Evolutionary conservation across 805 yeast species (phyloP).

Genomic region (Hanseniaspora singularis): DNA sequence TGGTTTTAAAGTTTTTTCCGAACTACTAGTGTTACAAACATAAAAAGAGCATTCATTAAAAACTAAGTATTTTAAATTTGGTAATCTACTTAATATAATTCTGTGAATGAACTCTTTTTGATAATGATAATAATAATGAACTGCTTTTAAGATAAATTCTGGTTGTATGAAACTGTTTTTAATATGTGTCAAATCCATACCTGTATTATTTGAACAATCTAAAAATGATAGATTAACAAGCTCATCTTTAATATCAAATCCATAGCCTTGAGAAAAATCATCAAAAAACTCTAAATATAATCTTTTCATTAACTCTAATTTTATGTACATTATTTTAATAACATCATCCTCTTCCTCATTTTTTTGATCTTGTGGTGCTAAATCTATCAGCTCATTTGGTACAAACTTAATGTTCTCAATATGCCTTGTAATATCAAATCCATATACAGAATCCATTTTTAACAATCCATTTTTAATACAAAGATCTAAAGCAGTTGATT

Average conservation of each 20-base stretch:
- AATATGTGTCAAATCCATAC: constrained; percentile 9
- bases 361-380: constrained; percentile 1
- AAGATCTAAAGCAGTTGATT: constrained; percentile 8
- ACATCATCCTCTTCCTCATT: constrained; percentile 3
- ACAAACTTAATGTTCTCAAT: constrained; percentile 13
- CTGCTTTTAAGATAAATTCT: constrained; percentile 7
- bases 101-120: constrained; percentile 11
- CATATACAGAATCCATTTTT: constrained; percentile 12
- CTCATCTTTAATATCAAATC: constrained; percentile 14
- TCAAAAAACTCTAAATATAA: constrained; percentile 13
- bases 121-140: constrained; percentile 16
- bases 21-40: constrained; percentile 21
- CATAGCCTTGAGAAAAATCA: constrained; percentile 13
- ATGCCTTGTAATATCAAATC: constrained; percentile 5
- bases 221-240: constrained; percentile 5
- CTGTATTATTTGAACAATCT: constrained; percentile 11
- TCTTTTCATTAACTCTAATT: constrained; percentile 12
- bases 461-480: constrained; percentile 10
- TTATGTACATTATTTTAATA: constrained; percentile 6
- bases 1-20: constrained; percentile 28
- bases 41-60: constrained; percentile 32
- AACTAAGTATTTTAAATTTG: constrained; percentile 30
- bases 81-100: constrained; percentile 28
- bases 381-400: constrained; percentile 1
- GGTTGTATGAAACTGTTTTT: constrained; percentile 9